Evolutionary conservation across 163 green algal species (phyloP).

Genomic region (Picocystis sp.): DNA sequence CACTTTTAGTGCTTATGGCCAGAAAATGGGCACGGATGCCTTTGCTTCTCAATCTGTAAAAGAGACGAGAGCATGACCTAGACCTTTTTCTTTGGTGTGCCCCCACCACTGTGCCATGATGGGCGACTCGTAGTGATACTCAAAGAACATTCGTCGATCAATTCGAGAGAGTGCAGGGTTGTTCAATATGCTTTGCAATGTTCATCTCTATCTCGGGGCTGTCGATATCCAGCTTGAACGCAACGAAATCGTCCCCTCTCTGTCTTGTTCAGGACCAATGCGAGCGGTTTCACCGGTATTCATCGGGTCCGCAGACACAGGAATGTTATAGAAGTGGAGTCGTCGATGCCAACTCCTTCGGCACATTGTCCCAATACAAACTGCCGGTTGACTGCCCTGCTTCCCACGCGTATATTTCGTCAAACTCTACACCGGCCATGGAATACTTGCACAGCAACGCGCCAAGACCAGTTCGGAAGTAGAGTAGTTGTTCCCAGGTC

Average conservation of each 20-base stretch:
- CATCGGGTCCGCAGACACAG: slow-evolving; percentile 1
- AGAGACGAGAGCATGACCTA: slow-evolving; percentile 4
- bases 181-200: slow-evolving; percentile 3
- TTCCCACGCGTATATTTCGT: slow-evolving; percentile 14
- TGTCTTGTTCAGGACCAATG: slow-evolving; percentile 7
- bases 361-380: slow-evolving; percentile 1
- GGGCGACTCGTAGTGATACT: slow-evolving; percentile 11
- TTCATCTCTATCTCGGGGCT: slow-evolving; percentile 1
- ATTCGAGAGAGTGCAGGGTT: neutral
- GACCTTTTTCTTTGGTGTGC: neutral
- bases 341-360: slow-evolving; percentile 6
- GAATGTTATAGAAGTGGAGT: slow-evolving; percentile 16
- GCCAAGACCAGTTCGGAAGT: neutral
- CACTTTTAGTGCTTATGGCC: slow-evolving; percentile 2
- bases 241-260: slow-evolving; percentile 13
- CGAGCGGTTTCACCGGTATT: slow-evolving; percentile 7
- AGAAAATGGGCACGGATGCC: slow-evolving; percentile 12
- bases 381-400: neutral
- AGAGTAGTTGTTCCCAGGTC: neutral
- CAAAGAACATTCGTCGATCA: slow-evolving; percentile 18
- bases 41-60: slow-evolving; percentile 2
- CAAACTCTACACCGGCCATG: slow-evolving; percentile 7
- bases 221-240: slow-evolving; percentile 17
- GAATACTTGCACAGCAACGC: slow-evolving; percentile 3
- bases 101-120: slow-evolving; percentile 7